Conservation (phyloP, 1,284 basidiomycete genomes). For the Rhizoctonia solani region DNA sequence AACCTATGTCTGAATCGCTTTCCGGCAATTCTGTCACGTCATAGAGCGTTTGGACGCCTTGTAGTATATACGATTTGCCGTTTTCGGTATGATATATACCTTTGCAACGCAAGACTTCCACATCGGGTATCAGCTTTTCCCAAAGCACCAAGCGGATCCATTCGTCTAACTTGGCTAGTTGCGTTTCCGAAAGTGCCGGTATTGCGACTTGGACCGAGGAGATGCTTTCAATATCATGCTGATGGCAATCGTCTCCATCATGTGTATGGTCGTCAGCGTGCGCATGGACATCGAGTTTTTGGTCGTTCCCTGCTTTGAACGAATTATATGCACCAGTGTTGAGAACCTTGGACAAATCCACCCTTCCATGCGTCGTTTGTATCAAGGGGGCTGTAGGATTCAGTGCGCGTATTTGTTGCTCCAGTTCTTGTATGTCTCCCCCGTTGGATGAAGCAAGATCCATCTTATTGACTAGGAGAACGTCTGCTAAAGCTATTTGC, state of each 20-base stretch:
- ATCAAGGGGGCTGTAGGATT: slow-evolving; percentile 80
- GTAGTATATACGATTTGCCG: slow-evolving; percentile 70
- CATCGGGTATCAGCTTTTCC: slow-evolving; percentile 59
- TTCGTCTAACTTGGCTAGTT: slow-evolving; percentile 62
- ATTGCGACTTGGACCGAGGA: slow-evolving; percentile 71
- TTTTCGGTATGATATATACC: slow-evolving; percentile 63
- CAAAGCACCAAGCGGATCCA: slow-evolving; percentile 82
- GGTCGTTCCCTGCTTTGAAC: background rate
- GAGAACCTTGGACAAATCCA: slow-evolving; percentile 75
- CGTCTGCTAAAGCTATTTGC: slow-evolving; percentile 88
- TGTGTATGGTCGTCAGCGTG: slow-evolving; percentile 44
- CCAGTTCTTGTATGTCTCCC: slow-evolving; percentile 44
- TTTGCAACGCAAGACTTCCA: slow-evolving; percentile 78
- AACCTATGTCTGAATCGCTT: slow-evolving; percentile 50
- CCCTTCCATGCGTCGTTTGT: slow-evolving; percentile 65
- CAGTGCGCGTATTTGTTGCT: slow-evolving; percentile 68
- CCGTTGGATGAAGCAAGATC: slow-evolving; percentile 62
- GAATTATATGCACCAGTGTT: slow-evolving; percentile 75
- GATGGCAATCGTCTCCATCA: slow-evolving; percentile 35
- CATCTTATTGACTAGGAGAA: slow-evolving; percentile 86
- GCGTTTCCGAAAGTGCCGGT: slow-evolving; percentile 56
- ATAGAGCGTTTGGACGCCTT: slow-evolving; percentile 86
- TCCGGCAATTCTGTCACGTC: slow-evolving; percentile 63
- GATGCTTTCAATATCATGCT: slow-evolving; percentile 65
- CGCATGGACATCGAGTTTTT: slow-evolving; percentile 41